These are phyloP conservation scores for Pythium dissimile DNA, from an alignment of 352 stramenopile genomes.

Conservation along the genomic window DNA sequence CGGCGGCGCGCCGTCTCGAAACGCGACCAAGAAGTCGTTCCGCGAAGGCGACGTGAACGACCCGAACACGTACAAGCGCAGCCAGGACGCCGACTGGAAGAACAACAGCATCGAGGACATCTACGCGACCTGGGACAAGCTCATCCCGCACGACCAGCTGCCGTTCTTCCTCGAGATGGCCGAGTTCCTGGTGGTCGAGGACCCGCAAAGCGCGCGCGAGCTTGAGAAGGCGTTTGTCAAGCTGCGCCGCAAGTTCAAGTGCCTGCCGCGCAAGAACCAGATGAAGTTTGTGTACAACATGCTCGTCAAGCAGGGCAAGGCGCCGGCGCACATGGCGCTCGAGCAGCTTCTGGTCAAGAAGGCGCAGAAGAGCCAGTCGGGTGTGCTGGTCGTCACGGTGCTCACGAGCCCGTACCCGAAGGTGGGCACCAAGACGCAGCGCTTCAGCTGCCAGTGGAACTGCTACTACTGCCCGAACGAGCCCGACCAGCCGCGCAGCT, in stretches of 20 bases:
- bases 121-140: constrained; percentile 80
- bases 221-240: constrained; percentile 85
- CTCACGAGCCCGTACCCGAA: constrained; percentile 89
- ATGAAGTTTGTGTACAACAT: constrained; percentile 86
- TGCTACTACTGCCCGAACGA: constrained; percentile 96
- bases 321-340: constrained; percentile 45
- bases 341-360: constrained; percentile 88
- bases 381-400: constrained; percentile 91
- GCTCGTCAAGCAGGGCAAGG: constrained; percentile 62
- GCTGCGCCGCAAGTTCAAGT: constrained; percentile 86
- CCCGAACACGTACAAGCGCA: constrained; percentile 85
- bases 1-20: background rate
- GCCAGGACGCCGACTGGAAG: constrained; percentile 53
- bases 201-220: constrained; percentile 71
- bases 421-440: constrained; percentile 73
- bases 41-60: constrained; percentile 62
- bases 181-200: constrained; percentile 64
- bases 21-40: constrained; percentile 23
- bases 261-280: constrained; percentile 89
- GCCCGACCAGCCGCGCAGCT: constrained; percentile 87
- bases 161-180: constrained; percentile 79
- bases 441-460: constrained; percentile 93
- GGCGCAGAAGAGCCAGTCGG: constrained; percentile 86
- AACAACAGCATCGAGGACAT: constrained; percentile 87
- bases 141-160: constrained; percentile 65